A percentile compares a stretch with the other conserved stretches of the same genome.
phyloP scores from a whole-genome alignment of 2,329 filamentous ascomycete genomes.

The Botrytis sinoallii region DNA sequence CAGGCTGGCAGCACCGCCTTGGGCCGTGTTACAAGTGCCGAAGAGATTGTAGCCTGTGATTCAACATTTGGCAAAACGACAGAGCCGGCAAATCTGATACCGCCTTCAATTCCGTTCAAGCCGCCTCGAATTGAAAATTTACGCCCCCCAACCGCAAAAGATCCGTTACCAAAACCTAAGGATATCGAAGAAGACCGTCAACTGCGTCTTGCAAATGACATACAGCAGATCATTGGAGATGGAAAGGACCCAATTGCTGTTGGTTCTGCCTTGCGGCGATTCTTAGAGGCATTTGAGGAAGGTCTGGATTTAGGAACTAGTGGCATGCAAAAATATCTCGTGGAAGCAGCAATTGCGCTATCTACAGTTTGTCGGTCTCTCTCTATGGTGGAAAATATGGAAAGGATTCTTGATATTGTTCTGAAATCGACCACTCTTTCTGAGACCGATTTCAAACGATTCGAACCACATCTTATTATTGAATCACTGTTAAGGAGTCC shows the following conservation, averaged over 20 bases:
- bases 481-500: constrained; percentile 19
- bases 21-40: neutral
- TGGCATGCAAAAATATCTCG: constrained; percentile 21
- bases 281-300: constrained; percentile 32
- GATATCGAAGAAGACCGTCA: constrained; percentile 21
- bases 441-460: constrained; percentile 25
- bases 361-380: constrained; percentile 22
- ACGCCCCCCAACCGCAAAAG: neutral
- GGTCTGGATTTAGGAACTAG: constrained; percentile 20
- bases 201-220: constrained; percentile 27
- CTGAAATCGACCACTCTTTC: constrained; percentile 24
- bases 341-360: constrained; percentile 26
- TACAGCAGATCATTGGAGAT: constrained; percentile 25
- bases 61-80: neutral
- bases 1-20: neutral
- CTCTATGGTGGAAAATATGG: constrained; percentile 21
- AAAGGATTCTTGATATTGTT: constrained; percentile 28
- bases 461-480: constrained; percentile 28
- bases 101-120: neutral
- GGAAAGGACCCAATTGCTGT: constrained; percentile 21
- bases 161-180: neutral
- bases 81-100: neutral
- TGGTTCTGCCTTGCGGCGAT: constrained; percentile 26
- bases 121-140: constrained; percentile 7
- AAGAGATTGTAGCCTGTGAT: neutral